Base-by-base conservation (phyloP, 257 asterid genomes). In the Leonotis leonurus region DNA sequence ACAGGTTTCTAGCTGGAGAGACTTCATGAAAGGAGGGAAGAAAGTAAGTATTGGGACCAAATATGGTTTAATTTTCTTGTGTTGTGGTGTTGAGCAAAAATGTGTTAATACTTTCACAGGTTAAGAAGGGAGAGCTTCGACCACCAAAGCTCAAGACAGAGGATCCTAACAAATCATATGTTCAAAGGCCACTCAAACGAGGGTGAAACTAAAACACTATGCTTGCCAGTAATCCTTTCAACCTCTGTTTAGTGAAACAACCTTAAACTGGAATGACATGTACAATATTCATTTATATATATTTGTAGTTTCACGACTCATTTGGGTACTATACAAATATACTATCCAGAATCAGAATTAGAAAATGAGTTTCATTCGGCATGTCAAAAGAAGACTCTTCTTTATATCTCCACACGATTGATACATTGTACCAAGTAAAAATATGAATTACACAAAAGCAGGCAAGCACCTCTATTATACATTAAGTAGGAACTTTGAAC, bases 1-100 rank as follows among this genome's bases (percentile, higher is more conserved):
- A 57, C 82, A 93, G 99, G 99, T 93, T 61, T 85, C 96, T 26
- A 93, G 97, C 85, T 89, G 99, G 99, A 87, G 99, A 65, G 96
- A 93, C 73, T 93, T 93, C 49, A 83, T 86, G 97, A 93, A 93
- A 72, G 97, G 95, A 32, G 99, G 99, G 49, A 89, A 89, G 81
- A 93, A 89, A 88, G 99, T 91, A 57, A 71, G 9, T 10, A 33
- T 33, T 8, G n/a, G n/a, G n/a, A n/a, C n/a, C n/a, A n/a, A n/a
- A n/a, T n/a, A n/a, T n/a, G n/a, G n/a, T n/a, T n/a, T n/a, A n/a
- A n/a, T n/a, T n/a, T n/a, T n/a, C n/a, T n/a, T n/a, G n/a, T n/a
- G n/a, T n/a, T n/a, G n/a, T n/a, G n/a, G n/a, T n/a, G 33, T 27
- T 27, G 13, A 36, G 24, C 14, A 5, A 24, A 36, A 57, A 35